Conservation (phyloP, 140 eudicot species). For the Senecio squalidus region DNA sequence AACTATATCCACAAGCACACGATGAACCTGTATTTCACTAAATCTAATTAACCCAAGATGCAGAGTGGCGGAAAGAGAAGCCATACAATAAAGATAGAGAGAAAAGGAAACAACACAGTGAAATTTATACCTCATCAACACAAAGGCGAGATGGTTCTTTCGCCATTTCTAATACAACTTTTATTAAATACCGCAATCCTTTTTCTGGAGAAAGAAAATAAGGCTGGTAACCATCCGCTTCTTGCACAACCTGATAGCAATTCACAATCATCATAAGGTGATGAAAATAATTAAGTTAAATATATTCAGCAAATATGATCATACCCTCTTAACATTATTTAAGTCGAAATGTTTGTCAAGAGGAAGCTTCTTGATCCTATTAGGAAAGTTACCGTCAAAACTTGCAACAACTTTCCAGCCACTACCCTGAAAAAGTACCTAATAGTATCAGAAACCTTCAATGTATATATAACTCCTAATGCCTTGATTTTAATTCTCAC, state of each 20-base stretch:
- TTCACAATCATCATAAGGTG: slow-evolving; percentile 12
- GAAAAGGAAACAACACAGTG: neutral
- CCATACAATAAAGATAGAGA: neutral
- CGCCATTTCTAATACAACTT: slow-evolving; percentile 64
- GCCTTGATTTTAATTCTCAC: slow-evolving; percentile 28
- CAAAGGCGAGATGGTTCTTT: slow-evolving; percentile 93
- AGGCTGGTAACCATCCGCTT: slow-evolving; percentile 99
- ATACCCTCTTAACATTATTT: slow-evolving; percentile 87
- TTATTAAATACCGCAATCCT: slow-evolving; percentile 83
- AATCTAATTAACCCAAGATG: neutral
- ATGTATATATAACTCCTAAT: neutral
- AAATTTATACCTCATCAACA: slow-evolving; percentile 85
- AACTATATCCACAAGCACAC: slow-evolving; percentile 81
- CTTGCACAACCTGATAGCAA: slow-evolving; percentile 74
- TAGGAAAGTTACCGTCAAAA: slow-evolving; percentile 95
- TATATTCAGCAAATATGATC: neutral
- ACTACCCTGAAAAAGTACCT: slow-evolving; percentile 52
- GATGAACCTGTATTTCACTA: slow-evolving; percentile 54
- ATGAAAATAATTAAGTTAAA: neutral
- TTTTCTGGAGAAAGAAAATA: slow-evolving; percentile 96
- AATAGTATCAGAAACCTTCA: neutral
- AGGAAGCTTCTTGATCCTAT: slow-evolving; percentile 93
- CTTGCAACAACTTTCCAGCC: slow-evolving; percentile 98
- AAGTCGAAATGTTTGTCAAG: slow-evolving; percentile 91
- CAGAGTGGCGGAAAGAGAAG: too few species aligned